phyloP scores from a whole-genome alignment of 73 alveolate species.

The Uronychia setigera region DNA sequence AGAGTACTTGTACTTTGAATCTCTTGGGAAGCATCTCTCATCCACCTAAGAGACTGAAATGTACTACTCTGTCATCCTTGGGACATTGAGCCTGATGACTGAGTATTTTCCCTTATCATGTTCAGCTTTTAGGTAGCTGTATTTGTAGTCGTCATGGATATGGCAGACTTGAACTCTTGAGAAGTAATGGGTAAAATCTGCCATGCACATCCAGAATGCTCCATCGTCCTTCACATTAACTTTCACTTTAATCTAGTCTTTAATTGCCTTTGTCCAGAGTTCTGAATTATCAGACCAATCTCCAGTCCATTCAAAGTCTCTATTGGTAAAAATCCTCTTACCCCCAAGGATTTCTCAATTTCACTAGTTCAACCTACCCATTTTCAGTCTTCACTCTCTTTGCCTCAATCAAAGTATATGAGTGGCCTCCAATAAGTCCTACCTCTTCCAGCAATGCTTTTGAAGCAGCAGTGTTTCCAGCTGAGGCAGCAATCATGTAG shows the following conservation, averaged over 20 bases:
- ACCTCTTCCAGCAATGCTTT: conserved; percentile 73
- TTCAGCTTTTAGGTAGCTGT: conserved; percentile 22
- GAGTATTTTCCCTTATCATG: conserved; percentile 40
- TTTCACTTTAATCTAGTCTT: conserved; percentile 64
- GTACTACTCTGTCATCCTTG: conserved; percentile 23
- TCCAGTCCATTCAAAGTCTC: conserved; percentile 87
- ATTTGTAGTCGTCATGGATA: conserved; percentile 73
- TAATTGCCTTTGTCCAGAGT: conserved; percentile 87
- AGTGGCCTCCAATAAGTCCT: conserved; percentile 88
- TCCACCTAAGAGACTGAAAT: conserved; percentile 38
- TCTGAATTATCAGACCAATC: conserved; percentile 93
- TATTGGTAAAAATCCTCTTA: conserved; percentile 49
- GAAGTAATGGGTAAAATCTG: conserved; percentile 86
- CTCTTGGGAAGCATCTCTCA: conserved; percentile 67
- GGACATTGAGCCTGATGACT: conserved; percentile 31
- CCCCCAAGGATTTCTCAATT: conserved; percentile 97
- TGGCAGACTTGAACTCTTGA: conserved; percentile 82
- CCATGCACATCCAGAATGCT: conserved; percentile 87
- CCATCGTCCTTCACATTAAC: conserved; percentile 82
- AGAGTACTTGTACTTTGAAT: conserved; percentile 70
- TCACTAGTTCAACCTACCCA: conserved; percentile 64
- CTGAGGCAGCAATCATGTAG: conserved; percentile 78
- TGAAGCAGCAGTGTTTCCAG: conserved; percentile 79
- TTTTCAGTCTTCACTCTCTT: conserved; percentile 55
- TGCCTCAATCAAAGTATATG: conserved; percentile 85